Percentiles rank a stretch among this genome's conserved stretches.
These are phyloP conservation scores for Funneliformis mosseae DNA, from an alignment of 192 early-diverging fungal genomes.

Conservation along the genomic window DNA sequence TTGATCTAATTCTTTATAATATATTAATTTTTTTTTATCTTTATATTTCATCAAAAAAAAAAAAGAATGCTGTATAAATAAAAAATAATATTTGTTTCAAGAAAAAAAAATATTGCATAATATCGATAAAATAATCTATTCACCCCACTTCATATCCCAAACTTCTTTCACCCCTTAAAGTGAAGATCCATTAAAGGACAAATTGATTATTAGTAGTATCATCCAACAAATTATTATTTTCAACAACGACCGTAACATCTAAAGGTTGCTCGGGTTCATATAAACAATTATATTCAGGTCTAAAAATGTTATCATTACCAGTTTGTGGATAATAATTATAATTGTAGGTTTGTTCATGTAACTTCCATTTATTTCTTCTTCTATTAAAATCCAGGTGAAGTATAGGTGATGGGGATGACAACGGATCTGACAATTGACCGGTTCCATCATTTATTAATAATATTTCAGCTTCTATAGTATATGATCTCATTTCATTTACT, in stretches of 20 bases:
- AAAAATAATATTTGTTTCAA: too few species aligned
- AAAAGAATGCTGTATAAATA: too few species aligned
- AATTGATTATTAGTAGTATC: constrained; percentile 16
- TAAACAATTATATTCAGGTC: constrained; percentile 62
- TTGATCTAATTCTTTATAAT: too few species aligned
- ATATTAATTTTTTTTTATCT: too few species aligned
- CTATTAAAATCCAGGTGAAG: constrained; percentile 46
- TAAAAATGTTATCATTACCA: constrained; percentile 42
- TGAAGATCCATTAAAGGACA: background rate
- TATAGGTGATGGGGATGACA: constrained; percentile 41
- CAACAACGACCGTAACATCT: constrained; percentile 15
- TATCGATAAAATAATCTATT: too few species aligned
- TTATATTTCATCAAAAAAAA: too few species aligned
- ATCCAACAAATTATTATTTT: constrained; percentile 19
- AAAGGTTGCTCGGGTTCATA: constrained; percentile 52
- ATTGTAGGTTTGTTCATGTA: constrained; percentile 93
- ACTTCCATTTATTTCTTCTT: constrained; percentile 77
- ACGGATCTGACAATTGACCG: constrained; percentile 52
- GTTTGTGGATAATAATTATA: constrained; percentile 63
- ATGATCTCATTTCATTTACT: constrained; percentile 91
- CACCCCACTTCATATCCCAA: too few species aligned
- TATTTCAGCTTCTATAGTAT: constrained; percentile 81
- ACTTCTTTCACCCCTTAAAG: too few species aligned
- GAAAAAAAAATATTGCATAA: too few species aligned
- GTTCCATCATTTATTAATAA: constrained; percentile 58